Evolutionary conservation across 345 rosid species (phyloP), one percentile per base, ranked within the genome.

Genomic region (Salix udensis): DNA sequence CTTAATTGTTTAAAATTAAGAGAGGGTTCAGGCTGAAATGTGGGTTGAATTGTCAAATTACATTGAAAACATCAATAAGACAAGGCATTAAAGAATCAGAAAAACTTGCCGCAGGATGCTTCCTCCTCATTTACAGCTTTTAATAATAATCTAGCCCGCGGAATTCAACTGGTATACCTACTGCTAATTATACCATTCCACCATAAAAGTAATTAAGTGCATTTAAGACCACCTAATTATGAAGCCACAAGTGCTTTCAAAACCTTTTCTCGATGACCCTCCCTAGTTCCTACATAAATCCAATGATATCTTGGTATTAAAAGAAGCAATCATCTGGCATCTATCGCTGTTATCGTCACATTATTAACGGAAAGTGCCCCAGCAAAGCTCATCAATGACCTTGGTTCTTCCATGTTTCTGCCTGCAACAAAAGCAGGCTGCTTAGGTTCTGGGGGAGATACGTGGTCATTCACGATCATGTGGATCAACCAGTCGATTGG

Each of bases 61-160:
- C n/a, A n/a, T n/a, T 3, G 34, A 31, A 31, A 31, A 31, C 3
- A 31, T 31, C 34, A 31, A 31, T 31, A 31, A n/a, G n/a, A n/a
- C n/a, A n/a, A n/a, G n/a, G n/a, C n/a, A n/a, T n/a, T n/a, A n/a
- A n/a, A n/a, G n/a, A n/a, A n/a, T n/a, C n/a, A n/a, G 46, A 77
- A 62, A 39, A 73, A 31, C 36, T 15, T 23, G 71, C 24, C 81
- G 19, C 79, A 10, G 36, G 65, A 46, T 42, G 46, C 67, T 37
- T 69, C 24, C 26, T 69, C 24, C 26, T 16, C 31, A 10, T 75
- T 37, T 30, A 65, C 74, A 79, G 23, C 77, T 46, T 21, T 68
- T 18, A 44, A 73, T 34, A 42, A 31, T 4, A 30, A 34, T 40
- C 28, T 40, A 40, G 46, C 14, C 46, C 2, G 0, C 0, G 46